Base-by-base conservation (phyloP, 352 stramenopile species). In the Globisporangium emineosum region DNA sequence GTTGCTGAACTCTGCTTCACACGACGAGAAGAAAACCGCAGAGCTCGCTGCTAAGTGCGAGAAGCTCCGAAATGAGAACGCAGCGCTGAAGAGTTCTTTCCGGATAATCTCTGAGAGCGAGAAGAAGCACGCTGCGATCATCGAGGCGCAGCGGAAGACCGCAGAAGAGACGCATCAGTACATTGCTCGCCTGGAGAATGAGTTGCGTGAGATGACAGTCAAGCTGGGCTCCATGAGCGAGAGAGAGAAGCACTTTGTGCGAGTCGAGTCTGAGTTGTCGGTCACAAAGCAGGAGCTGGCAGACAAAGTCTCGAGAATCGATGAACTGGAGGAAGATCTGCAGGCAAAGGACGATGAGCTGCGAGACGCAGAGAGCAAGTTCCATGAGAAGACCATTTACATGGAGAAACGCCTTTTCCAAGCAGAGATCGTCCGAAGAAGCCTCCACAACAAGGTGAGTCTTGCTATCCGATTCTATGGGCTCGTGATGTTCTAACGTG, bases 391-490 rank as follows among this genome's bases (percentile, higher is more conserved):
- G 63, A 70, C 50, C 47, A 62, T 47, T 40, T 76, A 13, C 70
- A 61, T 89, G 30, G 77, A 91, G 59, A 71, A 64, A 3, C 76
- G 73, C 19, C 70, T 91, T 2, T 86, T 85, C 51, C 68, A 91
- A 59, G 72, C 71, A 25, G 87, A 96, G 69, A 72, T 85, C 51
- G 71, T 93, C 33, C 86, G 87, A 17, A 75, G 87, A 53, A 89
- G 77, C 65, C 72, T 96, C 1, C 87, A 96, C 71, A 94, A 96
- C 80, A 90, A 96, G 79, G 83, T 88, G 73, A 19, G 47, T 25
- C 0, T 25, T 12, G 42, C 40, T 59, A 33, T 37, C n/a, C n/a
- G n/a, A n/a, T n/a, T n/a, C n/a, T n/a, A n/a, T n/a, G n/a, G n/a
- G n/a, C n/a, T n/a, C n/a, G n/a, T n/a, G n/a, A n/a, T n/a, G n/a